These are phyloP conservation scores for Candida manassasensis DNA, from an alignment of 805 yeast species.

Conservation along the genomic window DNA sequence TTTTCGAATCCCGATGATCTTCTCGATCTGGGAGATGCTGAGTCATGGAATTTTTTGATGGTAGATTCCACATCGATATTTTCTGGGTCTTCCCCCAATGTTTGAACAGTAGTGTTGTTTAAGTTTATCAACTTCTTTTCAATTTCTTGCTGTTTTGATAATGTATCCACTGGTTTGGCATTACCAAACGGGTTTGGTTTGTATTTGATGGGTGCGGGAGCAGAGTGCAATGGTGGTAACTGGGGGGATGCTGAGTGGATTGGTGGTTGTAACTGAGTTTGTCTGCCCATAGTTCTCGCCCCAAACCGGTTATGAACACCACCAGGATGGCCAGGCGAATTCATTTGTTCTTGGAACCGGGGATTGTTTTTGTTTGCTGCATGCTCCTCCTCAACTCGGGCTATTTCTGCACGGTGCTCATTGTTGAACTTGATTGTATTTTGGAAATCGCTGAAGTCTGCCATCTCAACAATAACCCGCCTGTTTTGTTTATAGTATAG, in stretches of 20 bases:
- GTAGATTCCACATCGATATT: conserved; percentile 8
- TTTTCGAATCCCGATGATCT: conserved; percentile 6
- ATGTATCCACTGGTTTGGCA: conserved; percentile 81
- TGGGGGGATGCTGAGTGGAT: conserved; percentile 1
- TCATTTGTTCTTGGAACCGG: background rate
- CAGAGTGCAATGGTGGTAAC: conserved; percentile 4
- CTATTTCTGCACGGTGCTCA: conserved; percentile 27
- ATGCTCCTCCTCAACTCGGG: conserved; percentile 27
- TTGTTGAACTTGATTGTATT: conserved; percentile 36
- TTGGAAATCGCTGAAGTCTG: conserved; percentile 39
- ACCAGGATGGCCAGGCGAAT: background rate
- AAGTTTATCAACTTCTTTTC: conserved; percentile 37
- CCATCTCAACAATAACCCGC: conserved; percentile 34
- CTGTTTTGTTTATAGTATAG: conserved; percentile 43
- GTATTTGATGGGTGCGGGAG: conserved; percentile 21
- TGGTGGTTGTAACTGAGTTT: conserved; percentile 3
- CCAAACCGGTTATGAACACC: background rate
- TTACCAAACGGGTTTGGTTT: conserved; percentile 74
- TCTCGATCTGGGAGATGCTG: conserved; percentile 9
- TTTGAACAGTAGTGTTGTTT: conserved; percentile 30
- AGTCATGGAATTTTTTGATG: conserved; percentile 11
- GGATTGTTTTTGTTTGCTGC: conserved; percentile 7
- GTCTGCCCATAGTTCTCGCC: background rate
- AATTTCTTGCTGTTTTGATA: conserved; percentile 58
- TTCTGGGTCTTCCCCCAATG: conserved; percentile 17